Evolutionary conservation across 2,329 filamentous ascomycete species (phyloP).

Genomic region (Xylariaceae sp.): DNA sequence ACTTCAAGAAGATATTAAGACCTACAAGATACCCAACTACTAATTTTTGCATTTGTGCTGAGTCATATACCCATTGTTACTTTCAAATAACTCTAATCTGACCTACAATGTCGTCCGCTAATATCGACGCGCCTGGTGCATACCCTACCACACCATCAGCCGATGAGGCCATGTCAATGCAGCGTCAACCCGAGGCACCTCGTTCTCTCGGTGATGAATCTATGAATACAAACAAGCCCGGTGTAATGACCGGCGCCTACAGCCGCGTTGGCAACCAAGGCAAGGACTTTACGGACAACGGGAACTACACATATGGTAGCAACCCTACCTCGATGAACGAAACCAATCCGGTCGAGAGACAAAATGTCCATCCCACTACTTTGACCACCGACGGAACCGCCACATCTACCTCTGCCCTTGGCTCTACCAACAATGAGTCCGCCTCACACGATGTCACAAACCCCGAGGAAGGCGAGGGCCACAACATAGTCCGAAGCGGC

Average conservation of each 20-base stretch:
- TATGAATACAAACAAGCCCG: neutral
- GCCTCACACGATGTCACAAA: neutral
- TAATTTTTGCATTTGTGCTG: too few species aligned
- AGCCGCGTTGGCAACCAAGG: neutral
- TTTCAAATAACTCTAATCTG: neutral
- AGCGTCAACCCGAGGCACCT: constrained; percentile 13
- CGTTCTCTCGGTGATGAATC: constrained; percentile 11
- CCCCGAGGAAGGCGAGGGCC: neutral
- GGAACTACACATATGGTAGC: constrained; percentile 6
- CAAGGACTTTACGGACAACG: neutral
- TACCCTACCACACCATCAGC: constrained; percentile 16
- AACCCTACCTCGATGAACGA: neutral
- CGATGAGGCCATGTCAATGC: constrained; percentile 6
- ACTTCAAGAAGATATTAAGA: too few species aligned
- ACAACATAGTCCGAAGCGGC: constrained; percentile 16
- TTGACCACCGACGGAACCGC: neutral
- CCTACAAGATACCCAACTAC: too few species aligned
- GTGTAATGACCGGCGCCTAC: neutral
- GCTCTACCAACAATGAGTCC: neutral
- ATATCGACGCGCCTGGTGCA: constrained; percentile 17
- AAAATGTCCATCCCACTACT: neutral
- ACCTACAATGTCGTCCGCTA: constrained; percentile 17
- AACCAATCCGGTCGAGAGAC: neutral
- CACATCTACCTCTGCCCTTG: neutral
- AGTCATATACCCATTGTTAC: too few species aligned